Conservation (phyloP, 371 early-diverging fungal species). For the Rhizopus stolonifer region DNA sequence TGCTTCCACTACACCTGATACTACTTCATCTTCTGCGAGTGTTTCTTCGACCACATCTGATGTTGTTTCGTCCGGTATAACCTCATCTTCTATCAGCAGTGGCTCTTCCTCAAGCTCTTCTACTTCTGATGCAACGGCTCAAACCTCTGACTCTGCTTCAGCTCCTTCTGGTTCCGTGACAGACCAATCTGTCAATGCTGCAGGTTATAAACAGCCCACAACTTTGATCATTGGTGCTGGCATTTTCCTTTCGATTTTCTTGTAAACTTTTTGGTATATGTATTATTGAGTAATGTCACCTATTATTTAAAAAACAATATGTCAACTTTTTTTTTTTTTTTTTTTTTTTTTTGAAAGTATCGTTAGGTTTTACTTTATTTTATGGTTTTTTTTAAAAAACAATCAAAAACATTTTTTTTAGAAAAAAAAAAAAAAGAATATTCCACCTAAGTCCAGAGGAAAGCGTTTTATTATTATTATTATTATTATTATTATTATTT, state of each 20-base stretch:
- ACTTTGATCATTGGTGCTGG: not conserved
- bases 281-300: too few species aligned
- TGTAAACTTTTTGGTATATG: too few species aligned
- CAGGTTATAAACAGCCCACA: not conserved
- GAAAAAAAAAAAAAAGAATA: too few species aligned
- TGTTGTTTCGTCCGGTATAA: not conserved
- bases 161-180: not conserved
- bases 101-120: constrained; percentile 6
- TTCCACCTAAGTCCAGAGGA: too few species aligned
- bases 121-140: not conserved
- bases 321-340: constrained; percentile 1
- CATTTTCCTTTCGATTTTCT: not conserved
- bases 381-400: not conserved
- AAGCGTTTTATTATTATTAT: too few species aligned
- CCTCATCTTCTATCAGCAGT: not conserved
- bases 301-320: too few species aligned
- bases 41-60: constrained; percentile 4
- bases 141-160: not conserved
- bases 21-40: not conserved
- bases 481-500: too few species aligned
- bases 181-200: constrained; percentile 4
- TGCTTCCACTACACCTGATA: not conserved
- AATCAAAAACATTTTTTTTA: too few species aligned
- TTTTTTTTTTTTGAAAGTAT: not conserved
- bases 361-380: not conserved